Conservation (phyloP, 169 alveolate species). For the Miamiensis avidus region DNA sequence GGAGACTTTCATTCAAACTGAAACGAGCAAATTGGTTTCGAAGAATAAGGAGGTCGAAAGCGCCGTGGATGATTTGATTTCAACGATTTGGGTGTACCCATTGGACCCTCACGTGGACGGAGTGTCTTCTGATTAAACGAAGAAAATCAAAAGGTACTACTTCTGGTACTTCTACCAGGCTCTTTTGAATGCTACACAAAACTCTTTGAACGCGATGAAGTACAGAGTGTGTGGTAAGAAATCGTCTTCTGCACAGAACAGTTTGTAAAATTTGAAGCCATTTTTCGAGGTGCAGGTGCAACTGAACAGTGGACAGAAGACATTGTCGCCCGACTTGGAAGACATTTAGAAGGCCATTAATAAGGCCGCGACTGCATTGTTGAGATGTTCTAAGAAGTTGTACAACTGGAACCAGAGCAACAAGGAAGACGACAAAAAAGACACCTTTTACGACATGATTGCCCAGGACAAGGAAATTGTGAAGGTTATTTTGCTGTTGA, state of each 20-base stretch:
- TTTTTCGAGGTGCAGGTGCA: conserved; percentile 91
- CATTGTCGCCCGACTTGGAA: conserved; percentile 90
- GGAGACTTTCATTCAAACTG: conserved; percentile 85
- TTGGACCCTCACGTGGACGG: conserved; percentile 87
- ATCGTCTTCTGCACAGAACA: conserved; percentile 47
- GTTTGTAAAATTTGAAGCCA: conserved; percentile 64
- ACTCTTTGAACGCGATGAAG: conserved; percentile 88
- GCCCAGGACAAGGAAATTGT: conserved; percentile 93
- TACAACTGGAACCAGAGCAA: conserved; percentile 87
- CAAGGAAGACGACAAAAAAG: conserved; percentile 74
- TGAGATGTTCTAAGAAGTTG: conserved; percentile 90
- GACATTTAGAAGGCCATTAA: conserved; percentile 91
- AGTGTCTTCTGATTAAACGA: conserved; percentile 84
- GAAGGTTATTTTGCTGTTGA: conserved; percentile 91
- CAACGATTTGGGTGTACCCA: conserved; percentile 85
- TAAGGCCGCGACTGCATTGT: conserved; percentile 92
- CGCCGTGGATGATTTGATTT: conserved; percentile 91
- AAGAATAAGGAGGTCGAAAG: conserved; percentile 92
- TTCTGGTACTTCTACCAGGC: conserved; percentile 95
- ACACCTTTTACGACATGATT: conserved; percentile 92
- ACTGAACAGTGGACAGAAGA: conserved; percentile 85
- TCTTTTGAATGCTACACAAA: conserved; percentile 90
- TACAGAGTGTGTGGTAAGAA: conserved; percentile 87
- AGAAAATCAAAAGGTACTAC: conserved; percentile 91
- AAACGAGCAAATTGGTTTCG: conserved; percentile 81